phyloP scores from a whole-genome alignment of 495 filamentous ascomycete species.

The Tuber aestivum region DNA sequence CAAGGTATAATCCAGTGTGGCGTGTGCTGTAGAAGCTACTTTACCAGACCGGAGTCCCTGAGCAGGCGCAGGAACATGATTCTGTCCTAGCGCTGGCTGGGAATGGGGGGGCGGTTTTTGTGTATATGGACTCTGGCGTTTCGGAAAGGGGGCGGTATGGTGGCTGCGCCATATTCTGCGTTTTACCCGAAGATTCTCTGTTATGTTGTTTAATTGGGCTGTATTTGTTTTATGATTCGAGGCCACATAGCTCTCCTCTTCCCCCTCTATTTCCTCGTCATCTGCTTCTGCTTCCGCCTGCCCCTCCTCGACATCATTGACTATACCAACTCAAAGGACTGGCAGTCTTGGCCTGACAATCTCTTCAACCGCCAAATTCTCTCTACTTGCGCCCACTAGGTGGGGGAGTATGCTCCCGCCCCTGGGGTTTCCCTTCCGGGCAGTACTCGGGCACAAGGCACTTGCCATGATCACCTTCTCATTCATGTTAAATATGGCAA shows the following conservation, averaged over 20 bases:
- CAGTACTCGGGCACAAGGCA: constrained; percentile 29
- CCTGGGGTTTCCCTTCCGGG: background rate
- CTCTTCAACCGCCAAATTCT: constrained; percentile 19
- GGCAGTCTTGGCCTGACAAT: constrained; percentile 38
- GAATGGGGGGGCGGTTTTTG: background rate
- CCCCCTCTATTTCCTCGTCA: constrained; percentile 2
- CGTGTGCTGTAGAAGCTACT: background rate
- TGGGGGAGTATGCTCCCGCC: constrained; percentile 35
- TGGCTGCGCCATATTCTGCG: constrained; percentile 14
- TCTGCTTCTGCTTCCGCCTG: constrained; percentile 9
- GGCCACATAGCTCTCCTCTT: background rate
- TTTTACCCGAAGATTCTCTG: constrained; percentile 10
- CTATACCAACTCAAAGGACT: constrained; percentile 35
- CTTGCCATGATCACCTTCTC: constrained; percentile 36
- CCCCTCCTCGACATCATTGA: constrained; percentile 3
- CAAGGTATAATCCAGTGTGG: background rate
- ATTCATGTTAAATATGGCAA: constrained; percentile 33
- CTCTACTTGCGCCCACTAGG: constrained; percentile 25
- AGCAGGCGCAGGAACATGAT: background rate
- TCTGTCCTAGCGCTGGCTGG: background rate
- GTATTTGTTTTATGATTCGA: background rate
- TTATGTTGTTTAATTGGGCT: background rate
- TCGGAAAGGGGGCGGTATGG: constrained; percentile 7
- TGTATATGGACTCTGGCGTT: background rate
- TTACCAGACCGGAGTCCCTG: background rate